These are phyloP conservation scores for Sisymbrium altissimum DNA, from an alignment of 345 rosid species.

Conservation along the genomic window DNA sequence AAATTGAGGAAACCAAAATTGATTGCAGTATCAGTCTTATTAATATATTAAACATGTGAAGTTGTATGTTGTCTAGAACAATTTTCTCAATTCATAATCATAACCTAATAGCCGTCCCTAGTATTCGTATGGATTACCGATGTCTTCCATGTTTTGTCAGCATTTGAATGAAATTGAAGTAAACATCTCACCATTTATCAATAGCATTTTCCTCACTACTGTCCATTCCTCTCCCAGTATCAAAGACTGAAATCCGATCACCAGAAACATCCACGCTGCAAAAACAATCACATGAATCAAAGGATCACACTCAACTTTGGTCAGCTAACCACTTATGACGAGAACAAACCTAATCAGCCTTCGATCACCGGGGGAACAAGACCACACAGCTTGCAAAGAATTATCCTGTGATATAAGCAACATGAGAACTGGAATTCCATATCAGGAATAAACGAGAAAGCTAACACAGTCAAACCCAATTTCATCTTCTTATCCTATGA, in stretches of 20 bases:
- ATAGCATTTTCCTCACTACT: slow-evolving; percentile 52
- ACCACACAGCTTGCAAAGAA: slow-evolving; percentile 82
- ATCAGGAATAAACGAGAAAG: neutral
- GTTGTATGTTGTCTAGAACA: neutral
- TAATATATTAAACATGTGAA: neutral
- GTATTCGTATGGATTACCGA: neutral
- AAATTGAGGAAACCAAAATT: slow-evolving; percentile 5
- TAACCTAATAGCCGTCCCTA: neutral
- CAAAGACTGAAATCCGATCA: slow-evolving; percentile 58
- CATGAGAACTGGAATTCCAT: neutral
- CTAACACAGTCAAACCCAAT: neutral
- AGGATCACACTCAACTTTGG: neutral
- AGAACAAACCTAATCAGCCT: slow-evolving; percentile 54
- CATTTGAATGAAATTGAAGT: neutral
- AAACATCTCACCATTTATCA: slow-evolving; percentile 51
- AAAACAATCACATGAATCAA: neutral
- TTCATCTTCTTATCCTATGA: neutral
- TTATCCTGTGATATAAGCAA: slow-evolving; percentile 51
- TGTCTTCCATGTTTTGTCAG: neutral
- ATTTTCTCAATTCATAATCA: slow-evolving; percentile 7
- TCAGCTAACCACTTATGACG: neutral
- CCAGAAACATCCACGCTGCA: slow-evolving; percentile 52
- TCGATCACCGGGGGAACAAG: slow-evolving; percentile 27
- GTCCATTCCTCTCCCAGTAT: slow-evolving; percentile 85
- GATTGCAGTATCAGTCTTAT: neutral